These are phyloP conservation scores for Corynespora cassiicola DNA, from an alignment of 2,329 filamentous ascomycete genomes.

Conservation along the genomic window DNA sequence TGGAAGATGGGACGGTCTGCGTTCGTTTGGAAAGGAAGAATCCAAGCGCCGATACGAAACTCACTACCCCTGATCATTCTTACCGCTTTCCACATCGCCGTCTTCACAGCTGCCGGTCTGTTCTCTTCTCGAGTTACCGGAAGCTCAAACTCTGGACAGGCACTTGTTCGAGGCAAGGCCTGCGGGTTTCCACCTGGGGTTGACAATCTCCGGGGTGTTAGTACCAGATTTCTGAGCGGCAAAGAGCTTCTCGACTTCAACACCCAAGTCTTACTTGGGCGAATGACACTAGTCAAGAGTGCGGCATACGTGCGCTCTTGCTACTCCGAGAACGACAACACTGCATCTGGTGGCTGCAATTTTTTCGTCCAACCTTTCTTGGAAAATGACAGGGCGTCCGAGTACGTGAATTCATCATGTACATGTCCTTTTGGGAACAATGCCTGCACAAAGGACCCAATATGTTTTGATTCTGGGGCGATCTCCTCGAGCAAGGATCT, in stretches of 20 bases:
- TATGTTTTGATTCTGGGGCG: conserved; percentile 20
- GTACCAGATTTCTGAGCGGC: conserved; percentile 5
- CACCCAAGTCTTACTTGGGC: conserved; percentile 18
- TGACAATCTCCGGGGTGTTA: conserved; percentile 7
- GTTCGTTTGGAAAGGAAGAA: conserved; percentile 18
- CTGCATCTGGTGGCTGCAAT: conserved; percentile 15
- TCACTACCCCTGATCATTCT: conserved; percentile 15
- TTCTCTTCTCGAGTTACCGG: conserved; percentile 22
- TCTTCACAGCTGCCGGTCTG: conserved; percentile 24
- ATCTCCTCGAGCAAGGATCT: conserved; percentile 21
- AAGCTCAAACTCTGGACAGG: conserved; percentile 11
- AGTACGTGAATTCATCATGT: conserved; percentile 11
- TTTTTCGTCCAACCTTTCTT: conserved; percentile 18
- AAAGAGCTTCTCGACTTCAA: conserved; percentile 18
- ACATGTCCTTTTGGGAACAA: conserved; percentile 23
- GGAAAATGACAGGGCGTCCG: too few relatives aligned
- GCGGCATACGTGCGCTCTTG: conserved; percentile 21
- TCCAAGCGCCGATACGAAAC: conserved; percentile 11
- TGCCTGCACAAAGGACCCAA: conserved; percentile 14
- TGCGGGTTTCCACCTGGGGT: conserved; percentile 22
- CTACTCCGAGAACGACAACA: conserved; percentile 14
- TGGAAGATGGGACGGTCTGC: conserved; percentile 20
- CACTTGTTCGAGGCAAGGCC: conserved; percentile 10
- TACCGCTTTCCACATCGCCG: conserved; percentile 16
- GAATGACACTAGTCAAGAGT: conserved; percentile 21